Base-by-base conservation (phyloP, 192 early-diverging fungal genomes). In the Backusella morwellensis region DNA sequence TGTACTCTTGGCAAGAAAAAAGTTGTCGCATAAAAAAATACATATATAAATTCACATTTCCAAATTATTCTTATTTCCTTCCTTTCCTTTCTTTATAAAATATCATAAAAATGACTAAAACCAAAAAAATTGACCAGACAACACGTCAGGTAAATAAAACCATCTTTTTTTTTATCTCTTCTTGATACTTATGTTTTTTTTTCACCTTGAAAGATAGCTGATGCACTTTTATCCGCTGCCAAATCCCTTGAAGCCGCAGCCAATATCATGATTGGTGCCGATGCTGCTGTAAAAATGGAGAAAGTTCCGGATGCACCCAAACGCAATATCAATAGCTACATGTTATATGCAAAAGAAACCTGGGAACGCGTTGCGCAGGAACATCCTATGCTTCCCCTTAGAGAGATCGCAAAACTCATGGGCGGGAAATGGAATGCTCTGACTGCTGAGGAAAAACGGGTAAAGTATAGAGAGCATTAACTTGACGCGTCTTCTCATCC, bases 241-340 rank as follows among this genome's bases (percentile, higher is more conserved):
- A 59, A 2, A 9, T 2, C 21, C 21, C 8, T 26, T 26, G 21
- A 59, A 11, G n/a, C 23, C 0, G 23, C 26, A 19, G 23, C 54
- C 23, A 7, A 59, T 2, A 21, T 12, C 0, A 26, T 59, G 9
- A 21, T 26, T 59, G 54, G 23, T 23, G 11, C 21, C 23, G 1
- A 0, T 4, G 14, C 4, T 1, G 17, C 14, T n/a, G 8, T 2
- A 0, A 72, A 44, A 21, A 47, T 9, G 17, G 11, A 38, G 0
- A 72, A 34, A 14, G 44, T 35, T 44, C 38, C 26, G 1, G 35
- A 52, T 52, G 70, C 70, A 32, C 70, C 70, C 70, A 72, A 72
- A 29, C n/a, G 26, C 9, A 72, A 72, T 29, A 1, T 44, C 23
- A 38, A 21, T 14, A 72, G 70, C 17, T 72, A 47, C 29, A 44